These are phyloP conservation scores for Artemisia argyi DNA, from an alignment of 129 eudicot species.

Conservation along the genomic window DNA sequence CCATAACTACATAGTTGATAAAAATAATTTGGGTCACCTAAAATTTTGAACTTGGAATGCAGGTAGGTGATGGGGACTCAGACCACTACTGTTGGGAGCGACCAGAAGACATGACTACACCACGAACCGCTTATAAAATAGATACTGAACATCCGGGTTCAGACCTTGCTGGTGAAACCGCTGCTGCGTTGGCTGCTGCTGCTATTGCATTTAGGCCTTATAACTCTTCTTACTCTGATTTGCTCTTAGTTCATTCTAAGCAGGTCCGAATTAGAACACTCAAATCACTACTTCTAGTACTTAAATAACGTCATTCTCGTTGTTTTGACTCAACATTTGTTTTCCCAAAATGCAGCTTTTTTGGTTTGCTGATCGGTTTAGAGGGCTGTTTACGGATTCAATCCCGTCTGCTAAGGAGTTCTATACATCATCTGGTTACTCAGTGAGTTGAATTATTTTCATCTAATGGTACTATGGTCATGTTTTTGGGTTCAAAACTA, in stretches of 20 bases:
- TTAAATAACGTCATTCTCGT: constrained; percentile 1
- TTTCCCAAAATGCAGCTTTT: constrained; percentile 56
- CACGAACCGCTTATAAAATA: constrained; percentile 74
- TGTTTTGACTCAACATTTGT: constrained; percentile 10
- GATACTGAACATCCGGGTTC: constrained; percentile 75
- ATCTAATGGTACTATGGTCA: background rate
- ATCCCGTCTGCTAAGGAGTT: constrained; percentile 56
- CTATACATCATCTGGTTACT: constrained; percentile 79
- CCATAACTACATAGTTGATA: constrained; percentile 13
- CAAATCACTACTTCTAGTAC: background rate
- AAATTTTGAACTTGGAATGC: constrained; percentile 13
- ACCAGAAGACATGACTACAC: constrained; percentile 85
- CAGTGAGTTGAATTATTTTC: constrained; percentile 35
- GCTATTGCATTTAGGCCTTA: constrained; percentile 66
- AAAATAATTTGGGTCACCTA: constrained; percentile 28
- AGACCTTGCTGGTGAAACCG: constrained; percentile 94
- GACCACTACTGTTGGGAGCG: constrained; percentile 95
- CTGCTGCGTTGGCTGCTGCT: constrained; percentile 92
- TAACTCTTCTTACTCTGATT: constrained; percentile 68
- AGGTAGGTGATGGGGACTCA: constrained; percentile 91
- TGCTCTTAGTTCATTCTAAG: constrained; percentile 70
- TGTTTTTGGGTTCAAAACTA: background rate
- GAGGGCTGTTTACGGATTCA: constrained; percentile 68
- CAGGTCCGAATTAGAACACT: constrained; percentile 42
- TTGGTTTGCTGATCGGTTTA: constrained; percentile 80